Evolutionary conservation across 352 stramenopile genomes (phyloP).

Genomic region (Phytophthora ohioensis): DNA sequence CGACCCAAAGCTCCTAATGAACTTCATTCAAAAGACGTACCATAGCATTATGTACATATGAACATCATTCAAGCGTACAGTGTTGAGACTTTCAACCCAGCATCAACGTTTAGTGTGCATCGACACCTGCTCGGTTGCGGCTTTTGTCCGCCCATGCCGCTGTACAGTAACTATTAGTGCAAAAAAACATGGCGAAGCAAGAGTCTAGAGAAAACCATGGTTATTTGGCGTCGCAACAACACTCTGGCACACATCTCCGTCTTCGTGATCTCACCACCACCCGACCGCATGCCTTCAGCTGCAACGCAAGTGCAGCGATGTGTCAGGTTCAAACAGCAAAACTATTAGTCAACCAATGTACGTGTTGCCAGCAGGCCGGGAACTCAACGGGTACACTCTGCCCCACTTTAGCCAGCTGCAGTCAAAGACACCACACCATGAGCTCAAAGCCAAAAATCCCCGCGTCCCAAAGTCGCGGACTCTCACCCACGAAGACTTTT

Average conservation of each 20-base stretch:
- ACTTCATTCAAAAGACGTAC: no score
- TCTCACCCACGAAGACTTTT: not conserved
- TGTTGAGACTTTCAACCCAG: no score
- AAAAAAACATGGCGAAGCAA: constrained; percentile 7
- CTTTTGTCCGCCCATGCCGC: no score
- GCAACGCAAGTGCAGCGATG: constrained; percentile 1
- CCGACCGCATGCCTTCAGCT: not conserved
- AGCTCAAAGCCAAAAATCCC: not conserved
- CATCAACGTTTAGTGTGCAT: no score
- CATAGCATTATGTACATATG: not conserved
- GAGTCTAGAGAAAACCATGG: constrained; percentile 9
- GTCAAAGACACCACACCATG: not conserved
- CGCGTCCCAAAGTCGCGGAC: not conserved
- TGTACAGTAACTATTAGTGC: not conserved
- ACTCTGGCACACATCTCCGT: constrained; percentile 2
- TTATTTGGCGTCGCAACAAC: constrained; percentile 3
- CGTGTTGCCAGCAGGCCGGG: not conserved
- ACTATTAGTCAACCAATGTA: not conserved
- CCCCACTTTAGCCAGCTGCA: not conserved
- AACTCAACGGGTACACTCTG: constrained; percentile 8
- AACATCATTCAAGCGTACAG: constrained; percentile 1
- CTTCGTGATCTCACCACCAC: not conserved
- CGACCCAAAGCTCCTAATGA: no score
- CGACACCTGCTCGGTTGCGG: not conserved
- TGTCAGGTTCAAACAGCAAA: constrained; percentile 9